Evolutionary conservation across 441 rosid species (phyloP), one percentile per base, ranked within the genome.

Genomic region (Adansonia grandidieri): DNA sequence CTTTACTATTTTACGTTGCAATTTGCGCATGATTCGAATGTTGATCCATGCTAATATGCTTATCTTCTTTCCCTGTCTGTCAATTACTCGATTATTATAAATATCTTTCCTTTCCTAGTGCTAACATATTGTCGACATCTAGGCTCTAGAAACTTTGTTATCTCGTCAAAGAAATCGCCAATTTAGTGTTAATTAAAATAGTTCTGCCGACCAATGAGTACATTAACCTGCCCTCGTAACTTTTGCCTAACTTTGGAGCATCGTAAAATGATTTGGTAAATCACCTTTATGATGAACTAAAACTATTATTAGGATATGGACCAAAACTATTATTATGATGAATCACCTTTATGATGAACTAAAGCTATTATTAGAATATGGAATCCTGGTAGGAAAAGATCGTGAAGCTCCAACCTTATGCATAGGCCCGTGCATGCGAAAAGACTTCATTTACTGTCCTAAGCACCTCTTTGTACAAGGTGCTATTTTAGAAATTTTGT

Each of bases 401-500:
- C 48, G 9, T n/a, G 5, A 37, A 9, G 32, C 15, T 20, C 54
- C 4, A 45, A 47, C 32, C 56, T 32, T 11, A 9, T 47, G 57
- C 56, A 19, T 68, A 13, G 67, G 40, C 6, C 48, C 57, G 22
- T 13, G 8, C 5, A 3, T 5, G 1, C 0, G 40, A 69, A 22
- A 48, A 9, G 45, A 71, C 44, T 71, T 50, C 22, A 24, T 69
- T 9, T 48, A 22, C 40, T 48, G 19, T 48, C 15, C 13, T 13
- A 28, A 70, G 61, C 42, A 48, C 42, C 42, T 48, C 17, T 48
- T 5, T 48, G 40, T 51, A 1, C 20, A 7, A 51, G 74, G 14
- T 71, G 61, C 24, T 51, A 71, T 54, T 71, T 15, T 54, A 32
- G 45, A 37, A 53, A 40, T 71, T 72, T 71, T 54, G 63, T 71